These are phyloP conservation scores for Raffaelea deltoideospora DNA, from an alignment of 2,329 filamentous ascomycete genomes.

Conservation along the genomic window DNA sequence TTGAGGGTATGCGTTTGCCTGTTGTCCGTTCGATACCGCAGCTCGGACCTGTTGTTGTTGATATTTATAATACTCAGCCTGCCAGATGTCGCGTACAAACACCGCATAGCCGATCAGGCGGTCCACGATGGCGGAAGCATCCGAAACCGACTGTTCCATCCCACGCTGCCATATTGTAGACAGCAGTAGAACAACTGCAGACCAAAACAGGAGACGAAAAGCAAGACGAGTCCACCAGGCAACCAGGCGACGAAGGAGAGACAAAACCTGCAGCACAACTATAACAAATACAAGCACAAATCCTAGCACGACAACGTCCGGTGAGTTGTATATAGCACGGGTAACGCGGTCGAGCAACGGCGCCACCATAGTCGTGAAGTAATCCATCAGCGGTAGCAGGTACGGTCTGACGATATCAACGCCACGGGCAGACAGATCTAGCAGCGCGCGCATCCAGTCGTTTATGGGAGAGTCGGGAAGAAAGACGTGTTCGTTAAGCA, in stretches of 20 bases:
- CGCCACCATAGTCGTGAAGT: constrained; percentile 25
- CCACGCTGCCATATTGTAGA: constrained; percentile 51
- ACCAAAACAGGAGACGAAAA: constrained; percentile 50
- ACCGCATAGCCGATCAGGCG: constrained; percentile 30
- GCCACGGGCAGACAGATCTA: constrained; percentile 14
- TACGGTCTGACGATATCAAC: constrained; percentile 22
- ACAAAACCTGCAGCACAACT: constrained; percentile 47
- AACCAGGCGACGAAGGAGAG: constrained; percentile 56
- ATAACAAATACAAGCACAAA: constrained; percentile 40
- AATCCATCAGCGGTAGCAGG: constrained; percentile 20
- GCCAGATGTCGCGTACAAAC: constrained; percentile 38
- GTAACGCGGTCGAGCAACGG: constrained; percentile 27
- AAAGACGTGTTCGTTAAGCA: constrained; percentile 33
- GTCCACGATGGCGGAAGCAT: constrained; percentile 30
- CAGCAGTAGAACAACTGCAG: constrained; percentile 34
- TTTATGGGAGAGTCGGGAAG: constrained; percentile 30
- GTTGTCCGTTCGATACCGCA: too few species aligned
- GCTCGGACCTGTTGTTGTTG: constrained; percentile 29
- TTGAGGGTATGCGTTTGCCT: too few species aligned
- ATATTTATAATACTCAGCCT: constrained; percentile 41
- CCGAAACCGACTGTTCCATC: constrained; percentile 45
- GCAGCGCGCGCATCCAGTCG: constrained; percentile 19
- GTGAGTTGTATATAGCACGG: constrained; percentile 21
- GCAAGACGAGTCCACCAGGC: constrained; percentile 62
- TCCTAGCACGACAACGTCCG: constrained; percentile 27